A percentile compares a stretch with the other conserved stretches of the same genome.
Conservation (phyloP, 495 filamentous ascomycete genomes). For the Annulohypoxylon nitens region DNA sequence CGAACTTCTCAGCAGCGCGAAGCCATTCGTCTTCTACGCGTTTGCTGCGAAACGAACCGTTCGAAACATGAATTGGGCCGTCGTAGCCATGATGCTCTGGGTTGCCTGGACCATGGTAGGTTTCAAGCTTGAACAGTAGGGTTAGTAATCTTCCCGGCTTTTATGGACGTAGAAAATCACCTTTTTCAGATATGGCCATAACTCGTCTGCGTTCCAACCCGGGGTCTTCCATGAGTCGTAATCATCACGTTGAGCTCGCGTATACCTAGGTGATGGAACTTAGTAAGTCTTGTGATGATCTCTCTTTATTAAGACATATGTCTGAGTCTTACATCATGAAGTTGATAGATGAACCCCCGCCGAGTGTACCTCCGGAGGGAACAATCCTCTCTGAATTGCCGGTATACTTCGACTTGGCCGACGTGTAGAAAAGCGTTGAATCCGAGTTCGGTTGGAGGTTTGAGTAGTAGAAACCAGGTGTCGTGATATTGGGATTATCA, state of each 20-base stretch:
- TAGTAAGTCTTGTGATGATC: neutral
- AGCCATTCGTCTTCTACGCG: conserved; percentile 58
- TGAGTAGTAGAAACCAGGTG: conserved; percentile 51
- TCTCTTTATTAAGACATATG: neutral
- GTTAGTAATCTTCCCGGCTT: neutral
- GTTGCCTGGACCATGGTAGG: conserved; percentile 59
- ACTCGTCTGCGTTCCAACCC: conserved; percentile 65
- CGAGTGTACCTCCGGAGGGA: conserved; percentile 66
- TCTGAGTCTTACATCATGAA: conserved; percentile 64
- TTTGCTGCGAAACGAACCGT: conserved; percentile 53
- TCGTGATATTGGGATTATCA: conserved; percentile 48
- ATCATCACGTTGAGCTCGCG: conserved; percentile 56
- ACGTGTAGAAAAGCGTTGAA: conserved; percentile 55
- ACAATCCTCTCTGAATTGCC: conserved; percentile 62
- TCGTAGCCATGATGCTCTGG: conserved; percentile 59
- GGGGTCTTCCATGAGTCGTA: conserved; percentile 66
- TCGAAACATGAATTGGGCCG: conserved; percentile 65
- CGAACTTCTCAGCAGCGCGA: conserved; percentile 56
- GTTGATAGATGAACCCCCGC: conserved; percentile 72
- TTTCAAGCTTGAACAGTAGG: conserved; percentile 57
- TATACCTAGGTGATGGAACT: conserved; percentile 45
- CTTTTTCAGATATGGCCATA: conserved; percentile 68
- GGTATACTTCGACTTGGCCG: conserved; percentile 56
- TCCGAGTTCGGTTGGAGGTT: conserved; percentile 53
- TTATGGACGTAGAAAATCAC: conserved; percentile 44